phyloP scores from a whole-genome alignment of 2,329 filamentous ascomycete genomes.

The Pleomassaria siparia region DNA sequence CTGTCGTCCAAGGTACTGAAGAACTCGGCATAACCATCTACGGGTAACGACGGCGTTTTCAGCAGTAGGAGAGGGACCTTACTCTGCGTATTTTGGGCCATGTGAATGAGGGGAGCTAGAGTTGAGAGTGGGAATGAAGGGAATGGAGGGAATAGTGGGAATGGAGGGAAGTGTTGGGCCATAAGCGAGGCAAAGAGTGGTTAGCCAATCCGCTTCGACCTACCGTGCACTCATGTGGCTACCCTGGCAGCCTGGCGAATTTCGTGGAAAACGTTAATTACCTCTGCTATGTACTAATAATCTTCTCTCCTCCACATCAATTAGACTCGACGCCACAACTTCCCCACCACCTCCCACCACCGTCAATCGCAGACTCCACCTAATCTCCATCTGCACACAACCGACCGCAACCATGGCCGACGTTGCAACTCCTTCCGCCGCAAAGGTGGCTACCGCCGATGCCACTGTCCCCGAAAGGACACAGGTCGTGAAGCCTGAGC shows the following conservation, averaged over 20 bases:
- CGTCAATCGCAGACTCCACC: not conserved
- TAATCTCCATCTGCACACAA: conserved; percentile 6
- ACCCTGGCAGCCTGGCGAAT: not conserved
- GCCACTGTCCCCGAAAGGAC: conserved; percentile 38
- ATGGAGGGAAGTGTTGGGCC: too few relatives aligned
- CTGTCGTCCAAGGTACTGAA: conserved; percentile 54
- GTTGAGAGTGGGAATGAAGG: not conserved
- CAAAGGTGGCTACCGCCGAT: conserved; percentile 35
- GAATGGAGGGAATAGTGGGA: conserved; percentile 9
- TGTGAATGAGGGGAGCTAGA: conserved; percentile 16
- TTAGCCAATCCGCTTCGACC: not conserved
- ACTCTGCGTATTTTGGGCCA: conserved; percentile 23
- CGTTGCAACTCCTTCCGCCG: conserved; percentile 41
- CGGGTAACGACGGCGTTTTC: conserved; percentile 73
- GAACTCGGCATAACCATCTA: conserved; percentile 71
- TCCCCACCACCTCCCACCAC: not conserved
- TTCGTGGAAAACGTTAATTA: not conserved
- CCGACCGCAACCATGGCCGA: conserved; percentile 38
- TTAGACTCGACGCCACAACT: not conserved
- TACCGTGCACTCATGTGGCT: not conserved
- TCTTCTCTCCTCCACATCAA: too few relatives aligned
- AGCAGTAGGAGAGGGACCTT: conserved; percentile 66
- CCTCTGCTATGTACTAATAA: not conserved
- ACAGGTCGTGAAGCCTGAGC: conserved; percentile 66
- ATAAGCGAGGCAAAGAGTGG: not conserved